Conservation (phyloP, 176 grass and related monocot genomes). For the Carex pumila region DNA sequence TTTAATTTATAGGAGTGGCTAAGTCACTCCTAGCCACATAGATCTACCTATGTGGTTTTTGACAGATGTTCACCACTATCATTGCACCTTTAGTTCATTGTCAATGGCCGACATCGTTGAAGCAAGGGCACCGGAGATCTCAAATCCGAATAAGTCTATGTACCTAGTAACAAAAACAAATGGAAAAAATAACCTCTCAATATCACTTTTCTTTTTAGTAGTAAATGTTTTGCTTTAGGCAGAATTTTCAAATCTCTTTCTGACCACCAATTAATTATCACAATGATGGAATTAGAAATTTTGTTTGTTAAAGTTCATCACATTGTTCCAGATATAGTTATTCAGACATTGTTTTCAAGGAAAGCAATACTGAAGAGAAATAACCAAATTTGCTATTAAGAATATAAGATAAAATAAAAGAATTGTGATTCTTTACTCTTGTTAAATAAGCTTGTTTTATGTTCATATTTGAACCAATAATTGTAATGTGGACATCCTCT, state of each 20-base stretch:
- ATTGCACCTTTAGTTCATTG: conserved; percentile 1
- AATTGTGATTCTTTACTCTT: conserved; percentile 4
- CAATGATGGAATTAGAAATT: background rate
- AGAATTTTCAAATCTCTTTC: background rate
- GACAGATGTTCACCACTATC: background rate
- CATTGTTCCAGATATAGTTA: background rate
- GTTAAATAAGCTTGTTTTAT: background rate
- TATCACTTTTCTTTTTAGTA: background rate
- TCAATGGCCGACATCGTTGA: background rate
- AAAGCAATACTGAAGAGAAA: background rate
- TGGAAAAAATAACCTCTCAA: background rate
- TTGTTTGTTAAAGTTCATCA: background rate
- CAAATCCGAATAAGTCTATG: background rate
- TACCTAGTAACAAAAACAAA: background rate
- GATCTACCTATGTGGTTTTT: background rate
- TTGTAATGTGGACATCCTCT: background rate
- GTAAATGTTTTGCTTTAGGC: background rate
- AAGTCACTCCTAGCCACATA: no score
- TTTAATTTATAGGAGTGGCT: no score
- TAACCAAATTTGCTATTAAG: background rate
- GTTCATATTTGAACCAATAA: background rate
- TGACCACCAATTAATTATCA: background rate
- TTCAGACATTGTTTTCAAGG: background rate
- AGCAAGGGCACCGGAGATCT: background rate
- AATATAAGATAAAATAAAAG: background rate